Base-by-base conservation (phyloP, 345 rosid species). In the Ceriops tagal region DNA sequence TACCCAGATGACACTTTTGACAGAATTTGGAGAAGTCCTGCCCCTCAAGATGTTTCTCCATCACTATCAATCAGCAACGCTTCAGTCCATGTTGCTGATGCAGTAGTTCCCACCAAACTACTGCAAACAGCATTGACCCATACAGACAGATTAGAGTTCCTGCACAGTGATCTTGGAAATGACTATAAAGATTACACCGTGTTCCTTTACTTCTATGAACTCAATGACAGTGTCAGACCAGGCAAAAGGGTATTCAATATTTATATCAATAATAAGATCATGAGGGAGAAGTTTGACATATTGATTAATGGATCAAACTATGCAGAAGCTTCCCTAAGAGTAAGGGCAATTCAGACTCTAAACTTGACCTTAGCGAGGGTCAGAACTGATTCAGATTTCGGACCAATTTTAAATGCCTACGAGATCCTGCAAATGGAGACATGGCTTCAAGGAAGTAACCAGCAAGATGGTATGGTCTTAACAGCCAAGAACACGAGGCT, bases 201-300 rank as follows among this genome's bases (percentile, higher is more conserved):
- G n/a, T 81, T 72, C 77, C 89, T 88, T 80, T 82, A 83, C 87
- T 88, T 88, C 77, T 78, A 83, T n/a, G 89, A 88, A 75, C 81
- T 81, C 62, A 18, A 82, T 76, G 68, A 35, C 57, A 57, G 65
- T 24, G 66, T 79, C 39, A 76, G 63, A 73, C 7, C n/a, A 53
- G 82, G 86, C 15, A 72, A 84, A 73, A 82, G 93, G 79, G 71
- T 80, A 65, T 86, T 88, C 15, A 79, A 86, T 64, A 69, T 88
- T 66, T 79, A 63, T 62, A 62, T 88, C 65, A 83, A 88, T 69
- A 61, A 76, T 27, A 79, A 66, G 66, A 81, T 58, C 51, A 66
- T 55, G 32, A 3, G 0, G 16, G 61, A 34, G 21, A 73, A 65
- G 13, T 84, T 88, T 60, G 89, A 88, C 62, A 77, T 84, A 62